Conservation (phyloP, 176 grass and related monocot genomes). For the Ananas comosus region DNA sequence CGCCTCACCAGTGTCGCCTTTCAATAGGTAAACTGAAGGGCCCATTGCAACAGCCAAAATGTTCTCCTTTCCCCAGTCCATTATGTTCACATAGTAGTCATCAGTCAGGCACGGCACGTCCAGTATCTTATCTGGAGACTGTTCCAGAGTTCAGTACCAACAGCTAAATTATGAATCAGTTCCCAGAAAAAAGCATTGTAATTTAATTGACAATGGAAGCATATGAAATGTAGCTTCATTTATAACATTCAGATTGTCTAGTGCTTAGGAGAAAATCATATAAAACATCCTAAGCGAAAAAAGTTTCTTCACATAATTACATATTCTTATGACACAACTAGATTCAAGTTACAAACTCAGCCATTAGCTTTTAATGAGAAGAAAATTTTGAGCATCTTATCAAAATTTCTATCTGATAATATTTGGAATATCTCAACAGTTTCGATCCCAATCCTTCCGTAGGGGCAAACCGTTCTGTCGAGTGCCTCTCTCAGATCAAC, state of each 20-base stretch:
- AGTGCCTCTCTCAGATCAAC: no score
- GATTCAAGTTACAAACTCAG: not conserved
- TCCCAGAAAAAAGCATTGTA: not conserved
- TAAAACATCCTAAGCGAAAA: not conserved
- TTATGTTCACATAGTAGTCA: conserved; percentile 24
- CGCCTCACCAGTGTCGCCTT: conserved; percentile 1
- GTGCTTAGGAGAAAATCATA: not conserved
- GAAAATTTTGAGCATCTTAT: not conserved
- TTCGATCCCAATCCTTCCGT: no score
- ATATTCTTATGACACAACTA: not conserved
- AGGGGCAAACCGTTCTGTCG: no score
- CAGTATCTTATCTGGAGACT: conserved; percentile 23
- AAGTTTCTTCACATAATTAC: not conserved
- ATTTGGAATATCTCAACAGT: not conserved
- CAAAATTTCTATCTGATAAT: not conserved
- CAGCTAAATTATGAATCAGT: not conserved
- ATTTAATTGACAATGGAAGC: not conserved
- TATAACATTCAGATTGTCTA: not conserved
- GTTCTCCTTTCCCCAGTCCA: conserved; percentile 35
- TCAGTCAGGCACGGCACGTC: conserved; percentile 21
- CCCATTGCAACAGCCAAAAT: conserved; percentile 28
- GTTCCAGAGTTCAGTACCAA: not conserved
- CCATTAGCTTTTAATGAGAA: not conserved
- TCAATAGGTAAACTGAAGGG: conserved; percentile 26
- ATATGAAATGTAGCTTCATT: not conserved